A percentile compares a stretch with the other conserved stretches of the same genome.
These are phyloP conservation scores for Suillus paluster DNA, from an alignment of 768 basidiomycete genomes.

Conservation along the genomic window DNA sequence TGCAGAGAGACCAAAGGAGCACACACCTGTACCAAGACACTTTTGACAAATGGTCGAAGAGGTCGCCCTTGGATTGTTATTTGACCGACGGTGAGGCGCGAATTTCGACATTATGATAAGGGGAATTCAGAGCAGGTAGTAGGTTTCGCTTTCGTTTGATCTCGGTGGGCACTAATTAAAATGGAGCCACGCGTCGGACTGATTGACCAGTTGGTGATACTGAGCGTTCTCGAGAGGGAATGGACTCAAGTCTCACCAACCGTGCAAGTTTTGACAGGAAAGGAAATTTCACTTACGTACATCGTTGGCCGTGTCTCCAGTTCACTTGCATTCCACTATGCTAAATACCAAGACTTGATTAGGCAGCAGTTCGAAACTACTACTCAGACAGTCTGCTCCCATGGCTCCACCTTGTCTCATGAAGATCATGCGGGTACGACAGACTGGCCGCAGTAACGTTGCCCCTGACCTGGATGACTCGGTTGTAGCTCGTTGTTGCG, in stretches of 20 bases:
- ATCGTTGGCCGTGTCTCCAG: no score
- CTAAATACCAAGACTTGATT: no score
- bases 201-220: not conserved
- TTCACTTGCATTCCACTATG: no score
- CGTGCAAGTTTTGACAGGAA: not conserved
- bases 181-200: not conserved
- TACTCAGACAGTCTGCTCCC: no score
- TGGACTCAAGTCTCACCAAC: no score
- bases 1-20: not conserved
- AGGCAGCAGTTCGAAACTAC: no score
- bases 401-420: no score
- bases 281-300: constrained; percentile 25
- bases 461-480: no score
- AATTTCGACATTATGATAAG: constrained; percentile 70
- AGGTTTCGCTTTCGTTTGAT: not conserved
- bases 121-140: not conserved
- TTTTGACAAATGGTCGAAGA: constrained; percentile 81
- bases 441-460: no score
- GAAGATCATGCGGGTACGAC: no score
- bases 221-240: not conserved
- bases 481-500: no score
- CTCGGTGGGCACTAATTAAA: no score
- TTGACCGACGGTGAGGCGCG: constrained; percentile 70
- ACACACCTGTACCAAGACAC: constrained; percentile 70
- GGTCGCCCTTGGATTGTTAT: constrained; percentile 65